Evolutionary conservation across 2,329 filamentous ascomycete species (phyloP), one percentile per base, ranked within the genome.

Genomic region (Cladosporium sp.): DNA sequence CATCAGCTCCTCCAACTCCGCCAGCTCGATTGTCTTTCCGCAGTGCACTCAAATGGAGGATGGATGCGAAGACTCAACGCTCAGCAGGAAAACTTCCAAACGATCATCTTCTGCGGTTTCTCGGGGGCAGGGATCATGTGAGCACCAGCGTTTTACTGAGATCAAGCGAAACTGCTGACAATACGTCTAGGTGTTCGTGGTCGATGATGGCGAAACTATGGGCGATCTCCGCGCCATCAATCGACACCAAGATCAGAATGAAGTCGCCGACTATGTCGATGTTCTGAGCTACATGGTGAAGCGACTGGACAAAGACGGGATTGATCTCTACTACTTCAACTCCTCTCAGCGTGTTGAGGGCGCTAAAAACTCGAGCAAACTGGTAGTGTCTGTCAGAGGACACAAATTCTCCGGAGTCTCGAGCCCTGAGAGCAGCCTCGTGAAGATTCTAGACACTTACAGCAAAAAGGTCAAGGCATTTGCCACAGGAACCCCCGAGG

Each of bases 151-250:
- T n/a, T n/a, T n/a, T n/a, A n/a, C n/a, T n/a, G n/a, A n/a, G n/a
- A n/a, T n/a, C n/a, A n/a, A n/a, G n/a, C n/a, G n/a, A n/a, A n/a
- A n/a, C n/a, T n/a, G n/a, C n/a, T n/a, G n/a, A n/a, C n/a, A n/a
- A n/a, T n/a, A n/a, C n/a, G n/a, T n/a, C n/a, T n/a, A 69, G 66
- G 62, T 68, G 16, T 66, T 69, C 54, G 30, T 69, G 26, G 30
- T 69, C 28, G 68, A 69, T 32, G 59, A 69, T 32, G 64, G 65
- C 2, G 3, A 18, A 26, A 56, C 43, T 2, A 69, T 69, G 66
- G 32, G 34, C 18, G 18, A 59, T 5, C 49, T 68, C 16, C 60
- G n/a, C n/a, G n/a, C n/a, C n/a, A n/a, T n/a, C n/a, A n/a, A n/a
- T n/a, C n/a, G n/a, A n/a, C 14, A 13, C 1, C 30, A 21, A 36